Conservation (phyloP, 768 basidiomycete species). For the Termitomyces sp. region DNA sequence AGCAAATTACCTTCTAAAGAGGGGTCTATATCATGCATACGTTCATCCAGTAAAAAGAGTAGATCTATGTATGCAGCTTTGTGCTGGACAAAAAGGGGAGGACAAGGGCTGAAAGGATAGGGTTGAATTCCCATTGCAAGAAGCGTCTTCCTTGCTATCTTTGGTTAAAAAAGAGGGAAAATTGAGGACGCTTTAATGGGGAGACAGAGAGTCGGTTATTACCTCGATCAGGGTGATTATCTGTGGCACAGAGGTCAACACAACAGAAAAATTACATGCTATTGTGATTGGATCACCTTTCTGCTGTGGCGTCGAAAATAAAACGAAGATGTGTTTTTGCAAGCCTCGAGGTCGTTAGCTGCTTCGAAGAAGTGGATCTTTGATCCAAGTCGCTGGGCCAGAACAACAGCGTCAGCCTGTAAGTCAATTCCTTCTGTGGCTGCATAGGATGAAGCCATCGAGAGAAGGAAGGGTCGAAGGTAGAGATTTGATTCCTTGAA, state of each 20-base stretch:
- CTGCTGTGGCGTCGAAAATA: conserved; percentile 24
- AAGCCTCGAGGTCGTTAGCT: conserved; percentile 22
- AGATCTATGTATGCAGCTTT: conserved; percentile 47
- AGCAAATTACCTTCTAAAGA: conserved; percentile 26
- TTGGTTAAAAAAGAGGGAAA: background rate
- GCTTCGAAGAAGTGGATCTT: conserved; percentile 27
- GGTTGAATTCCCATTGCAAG: conserved; percentile 33
- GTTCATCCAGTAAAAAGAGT: conserved; percentile 35
- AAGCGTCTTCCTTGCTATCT: conserved; percentile 47
- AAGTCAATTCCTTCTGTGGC: conserved; percentile 15
- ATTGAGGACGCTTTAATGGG: conserved; percentile 7
- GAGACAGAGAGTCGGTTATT: conserved; percentile 13
- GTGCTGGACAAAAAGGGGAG: conserved; percentile 29
- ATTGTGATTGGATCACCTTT: conserved; percentile 23
- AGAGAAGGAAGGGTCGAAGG: conserved; percentile 2
- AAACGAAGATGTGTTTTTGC: conserved; percentile 13
- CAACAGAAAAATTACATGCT: background rate
- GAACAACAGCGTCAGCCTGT: conserved; percentile 19
- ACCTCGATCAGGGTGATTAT: conserved; percentile 50
- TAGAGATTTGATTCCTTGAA: conserved; percentile 7
- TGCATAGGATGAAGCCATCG: conserved; percentile 7
- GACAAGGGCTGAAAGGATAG: conserved; percentile 42
- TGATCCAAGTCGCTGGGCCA: conserved; percentile 24
- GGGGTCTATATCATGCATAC: conserved; percentile 24
- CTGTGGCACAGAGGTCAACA: conserved; percentile 23